Percentiles rank a stretch among this genome's conserved stretches.
Evolutionary conservation across 192 early-diverging fungal species (phyloP).

Genomic region (Podila clonocystis): DNA sequence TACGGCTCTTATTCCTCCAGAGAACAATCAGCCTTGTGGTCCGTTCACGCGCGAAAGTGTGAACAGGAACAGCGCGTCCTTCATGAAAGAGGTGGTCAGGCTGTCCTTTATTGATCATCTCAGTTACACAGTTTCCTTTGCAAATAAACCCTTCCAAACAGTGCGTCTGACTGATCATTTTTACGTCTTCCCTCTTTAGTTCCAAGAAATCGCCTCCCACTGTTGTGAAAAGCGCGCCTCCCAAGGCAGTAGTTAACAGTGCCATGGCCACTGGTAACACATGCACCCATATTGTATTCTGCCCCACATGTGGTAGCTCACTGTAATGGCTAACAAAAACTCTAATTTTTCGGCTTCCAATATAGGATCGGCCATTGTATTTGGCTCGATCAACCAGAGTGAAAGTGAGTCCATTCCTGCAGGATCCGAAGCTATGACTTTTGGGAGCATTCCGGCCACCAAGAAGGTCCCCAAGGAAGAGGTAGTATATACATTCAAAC

Average conservation of each 20-base stretch:
- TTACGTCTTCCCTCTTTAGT: background rate
- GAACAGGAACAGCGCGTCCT: too few relatives aligned
- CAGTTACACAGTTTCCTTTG: too few relatives aligned
- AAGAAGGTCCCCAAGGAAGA: constrained; percentile 5
- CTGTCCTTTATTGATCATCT: too few relatives aligned
- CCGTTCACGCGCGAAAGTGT: too few relatives aligned
- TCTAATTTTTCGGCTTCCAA: background rate
- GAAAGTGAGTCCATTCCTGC: constrained; percentile 8
- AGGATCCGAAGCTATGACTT: background rate
- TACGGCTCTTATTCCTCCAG: too few relatives aligned
- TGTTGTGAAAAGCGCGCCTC: background rate
- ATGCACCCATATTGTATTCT: background rate
- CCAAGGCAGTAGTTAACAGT: background rate
- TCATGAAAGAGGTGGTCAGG: too few relatives aligned
- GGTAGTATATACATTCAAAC: background rate
- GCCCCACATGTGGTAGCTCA: too few relatives aligned
- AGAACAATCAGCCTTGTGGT: too few relatives aligned
- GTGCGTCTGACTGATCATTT: too few relatives aligned
- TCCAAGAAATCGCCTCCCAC: background rate
- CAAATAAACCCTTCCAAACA: too few relatives aligned
- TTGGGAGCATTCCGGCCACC: constrained; percentile 8
- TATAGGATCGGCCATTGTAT: constrained; percentile 24
- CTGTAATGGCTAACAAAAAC: too few relatives aligned
- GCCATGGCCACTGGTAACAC: background rate
- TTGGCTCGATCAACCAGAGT: constrained; percentile 42